Percentiles rank a stretch among this genome's conserved stretches.
Evolutionary conservation across 805 yeast genomes (phyloP).

Genomic region (Wickerhamomyces xylosicus): DNA sequence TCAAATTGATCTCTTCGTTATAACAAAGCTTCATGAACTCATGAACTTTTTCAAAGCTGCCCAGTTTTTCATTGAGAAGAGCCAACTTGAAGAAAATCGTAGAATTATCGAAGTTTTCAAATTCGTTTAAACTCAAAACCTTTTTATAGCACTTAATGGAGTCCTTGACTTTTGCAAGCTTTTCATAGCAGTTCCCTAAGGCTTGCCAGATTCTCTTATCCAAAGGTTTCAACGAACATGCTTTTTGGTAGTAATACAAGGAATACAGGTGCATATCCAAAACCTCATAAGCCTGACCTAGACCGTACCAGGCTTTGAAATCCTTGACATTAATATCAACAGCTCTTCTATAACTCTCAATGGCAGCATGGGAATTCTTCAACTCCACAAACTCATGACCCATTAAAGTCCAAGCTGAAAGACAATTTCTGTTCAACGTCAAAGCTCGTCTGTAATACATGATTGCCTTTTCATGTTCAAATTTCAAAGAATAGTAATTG

Average conservation of each 20-base stretch:
- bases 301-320: slow-evolving; percentile 95
- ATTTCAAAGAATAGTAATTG: slow-evolving; percentile 82
- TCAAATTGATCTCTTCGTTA: slow-evolving; percentile 49
- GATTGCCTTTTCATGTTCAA: slow-evolving; percentile 92
- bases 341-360: slow-evolving; percentile 88
- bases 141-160: slow-evolving; percentile 75
- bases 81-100: slow-evolving; percentile 60
- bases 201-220: slow-evolving; percentile 98
- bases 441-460: slow-evolving; percentile 88
- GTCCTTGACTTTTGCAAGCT: slow-evolving; percentile 57
- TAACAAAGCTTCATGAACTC: slow-evolving; percentile 39
- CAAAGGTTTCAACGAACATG: slow-evolving; percentile 77
- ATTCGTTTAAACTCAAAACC: slow-evolving; percentile 47
- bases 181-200: slow-evolving; percentile 79
- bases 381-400: slow-evolving; percentile 98
- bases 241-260: slow-evolving; percentile 82
- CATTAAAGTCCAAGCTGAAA: slow-evolving; percentile 96
- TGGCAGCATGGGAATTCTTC: slow-evolving; percentile 95
- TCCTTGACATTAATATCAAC: slow-evolving; percentile 84
- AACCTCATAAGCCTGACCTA: slow-evolving; percentile 97
- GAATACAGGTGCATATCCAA: slow-evolving; percentile 92
- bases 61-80: slow-evolving; percentile 45
- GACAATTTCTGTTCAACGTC: slow-evolving; percentile 64
- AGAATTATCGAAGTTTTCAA: slow-evolving; percentile 38
- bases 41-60: slow-evolving; percentile 24